Percentiles rank a stretch among this genome's conserved stretches.
Conservation (phyloP, 192 early-diverging fungal species). For the Coemansia sp. region DNA sequence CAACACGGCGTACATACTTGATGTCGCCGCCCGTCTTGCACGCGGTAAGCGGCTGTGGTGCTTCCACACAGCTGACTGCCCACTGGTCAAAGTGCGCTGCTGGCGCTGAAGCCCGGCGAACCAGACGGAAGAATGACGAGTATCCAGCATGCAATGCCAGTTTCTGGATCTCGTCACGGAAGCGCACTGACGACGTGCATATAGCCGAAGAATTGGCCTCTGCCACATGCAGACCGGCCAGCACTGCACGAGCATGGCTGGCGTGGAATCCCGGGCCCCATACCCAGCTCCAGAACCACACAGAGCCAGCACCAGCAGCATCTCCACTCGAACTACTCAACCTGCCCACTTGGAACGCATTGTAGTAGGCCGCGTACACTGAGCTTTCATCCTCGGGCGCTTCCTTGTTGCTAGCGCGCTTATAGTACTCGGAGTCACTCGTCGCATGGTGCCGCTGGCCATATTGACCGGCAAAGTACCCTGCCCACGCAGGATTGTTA, state of each 20-base stretch:
- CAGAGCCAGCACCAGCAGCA: not conserved
- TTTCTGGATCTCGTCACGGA: slow-evolving; percentile 39
- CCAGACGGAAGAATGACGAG: slow-evolving; percentile 24
- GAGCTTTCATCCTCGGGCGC: not conserved
- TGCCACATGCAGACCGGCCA: slow-evolving; percentile 18
- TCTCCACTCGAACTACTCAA: not conserved
- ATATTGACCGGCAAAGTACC: slow-evolving; percentile 16
- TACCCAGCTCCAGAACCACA: slow-evolving; percentile 18
- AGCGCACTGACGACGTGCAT: not conserved
- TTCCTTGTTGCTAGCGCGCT: slow-evolving; percentile 5
- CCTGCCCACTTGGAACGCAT: slow-evolving; percentile 1
- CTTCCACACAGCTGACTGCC: slow-evolving; percentile 15
- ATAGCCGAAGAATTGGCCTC: slow-evolving; percentile 1
- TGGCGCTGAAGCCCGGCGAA: not conserved
- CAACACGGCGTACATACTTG: slow-evolving; percentile 17
- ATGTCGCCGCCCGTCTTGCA: slow-evolving; percentile 14
- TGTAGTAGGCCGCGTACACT: not conserved
- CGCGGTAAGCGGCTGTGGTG: slow-evolving; percentile 10
- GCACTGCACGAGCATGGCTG: slow-evolving; percentile 12
- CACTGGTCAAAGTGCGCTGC: slow-evolving; percentile 2
- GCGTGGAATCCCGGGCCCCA: slow-evolving; percentile 11
- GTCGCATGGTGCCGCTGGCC: not conserved
- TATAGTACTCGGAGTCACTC: not conserved
- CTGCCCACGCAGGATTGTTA: slow-evolving; percentile 10
- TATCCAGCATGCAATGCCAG: slow-evolving; percentile 38